Evolutionary conservation across 176 grass and related monocot genomes (phyloP), one percentile per base, ranked within the genome.

Genomic region (Calamus simplicifolius): DNA sequence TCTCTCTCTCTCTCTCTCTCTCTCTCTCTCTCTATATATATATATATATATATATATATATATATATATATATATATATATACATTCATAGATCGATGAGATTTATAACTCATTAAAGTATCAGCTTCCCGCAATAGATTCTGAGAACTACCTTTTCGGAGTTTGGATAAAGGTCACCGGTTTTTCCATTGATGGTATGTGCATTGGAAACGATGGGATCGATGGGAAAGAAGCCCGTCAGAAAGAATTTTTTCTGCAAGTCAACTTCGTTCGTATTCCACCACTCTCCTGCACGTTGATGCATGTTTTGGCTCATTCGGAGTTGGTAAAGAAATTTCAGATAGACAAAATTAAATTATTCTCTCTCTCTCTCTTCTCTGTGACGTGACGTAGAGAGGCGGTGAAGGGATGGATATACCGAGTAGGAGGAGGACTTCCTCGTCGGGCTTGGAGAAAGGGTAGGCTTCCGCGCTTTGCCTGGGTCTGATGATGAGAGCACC

Each of bases 171-270:
- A 23, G 38, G 61, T 83, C 72, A 7, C 88, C 88, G 3, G 83
- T 79, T 3, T 68, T 60, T 23, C 88, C 88, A 12, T 91, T 86
- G 69, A 86, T 91, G 16, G 79, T 86, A 68, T 74, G 80, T 4
- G 76, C 88, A 49, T 83, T 79, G 23, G 83, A 81, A 70, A 17
- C 0, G 4, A 19, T 38, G 58, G 54, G 2, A 70, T 14, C 0
- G 4, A 19, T 38, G 58, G 54, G 2, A 13, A 25, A 0, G 5
- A 1, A 0, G 12, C 61, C 49, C 3, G 19, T 61, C 12, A 82
- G 62, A 18, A 59, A 77, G 2, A 58, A 61, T 5, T 25, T 25
- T 0, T 29, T 51, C 3, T 58, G 38, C 2, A 80, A 12, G 16
- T 85, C 79, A 4, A 59, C 65, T 27, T 75, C 49, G 67, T 91